Evolutionary conservation across 371 early-diverging fungal species (phyloP), one percentile per base, ranked within the genome.

Genomic region (Mortierella sp.): DNA sequence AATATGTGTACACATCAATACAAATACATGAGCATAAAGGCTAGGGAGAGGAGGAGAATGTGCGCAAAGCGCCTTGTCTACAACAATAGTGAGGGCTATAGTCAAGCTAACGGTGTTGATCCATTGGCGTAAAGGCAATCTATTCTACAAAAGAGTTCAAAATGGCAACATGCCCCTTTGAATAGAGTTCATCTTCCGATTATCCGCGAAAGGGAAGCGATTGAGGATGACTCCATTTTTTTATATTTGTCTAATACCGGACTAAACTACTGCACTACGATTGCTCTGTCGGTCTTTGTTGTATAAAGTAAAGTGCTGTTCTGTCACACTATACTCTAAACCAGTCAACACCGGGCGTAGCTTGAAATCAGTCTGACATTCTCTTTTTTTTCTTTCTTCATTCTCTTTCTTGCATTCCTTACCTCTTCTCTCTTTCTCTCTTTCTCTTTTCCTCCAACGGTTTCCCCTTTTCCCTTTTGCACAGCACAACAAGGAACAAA

Each of bases 361-460:
- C 2, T 49, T n/a, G 49, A 49, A 49, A 16, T n/a, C 18, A 49
- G 12, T 43, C 26, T 60, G 35, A 26, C 61, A 32, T 47, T 32
- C n/a, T 35, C 28, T 58, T 60, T 67, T 1, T 67, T 11, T 47
- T 49, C 22, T 49, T n/a, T 30, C n/a, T 32, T 59, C 45, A 20
- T 67, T 67, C 32, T 16, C 26, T 40, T 57, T 43, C 20, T 60
- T 35, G 43, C 26, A 11, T 49, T 37, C 28, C 30, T n/a, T 61
- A 32, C 18, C 59, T 49, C 60, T 12, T 14, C 18, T 12, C 43
- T 57, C 63, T 12, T n/a, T 52, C 10, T 52, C n/a, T 49, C 6
- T 49, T 26, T 8, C 9, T 52, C 26, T 52, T 52, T 22, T 52
- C 11, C 22, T 24, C 28, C 0, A 55, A 28, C n/a, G 49, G 1